A percentile compares a stretch with the other conserved stretches of the same genome.
These are phyloP conservation scores for Inosperma sp. DNA, from an alignment of 768 basidiomycete genomes.

Conservation along the genomic window DNA sequence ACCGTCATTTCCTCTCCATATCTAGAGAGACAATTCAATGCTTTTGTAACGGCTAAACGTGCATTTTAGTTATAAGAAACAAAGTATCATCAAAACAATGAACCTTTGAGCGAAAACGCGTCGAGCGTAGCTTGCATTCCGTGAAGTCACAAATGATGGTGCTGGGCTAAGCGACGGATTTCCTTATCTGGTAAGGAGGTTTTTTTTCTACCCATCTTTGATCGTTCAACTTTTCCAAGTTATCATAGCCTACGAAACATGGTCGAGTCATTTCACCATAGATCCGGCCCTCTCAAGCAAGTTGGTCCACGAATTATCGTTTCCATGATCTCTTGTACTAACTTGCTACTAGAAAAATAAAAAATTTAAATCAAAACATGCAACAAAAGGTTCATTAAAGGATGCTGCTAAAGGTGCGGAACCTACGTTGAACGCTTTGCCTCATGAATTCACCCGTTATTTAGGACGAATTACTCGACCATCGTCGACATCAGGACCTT, in stretches of 20 bases:
- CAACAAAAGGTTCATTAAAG: conserved; percentile 79
- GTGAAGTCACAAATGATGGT: neutral
- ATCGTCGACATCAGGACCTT: conserved; percentile 48
- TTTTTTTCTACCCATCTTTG: neutral
- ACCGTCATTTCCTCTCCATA: conserved; percentile 80
- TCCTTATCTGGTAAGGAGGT: conserved; percentile 8
- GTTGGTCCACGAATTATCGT: conserved; percentile 28
- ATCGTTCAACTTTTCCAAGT: neutral
- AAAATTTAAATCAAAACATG: conserved; percentile 85
- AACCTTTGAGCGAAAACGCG: conserved; percentile 51
- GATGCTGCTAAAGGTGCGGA: conserved; percentile 75
- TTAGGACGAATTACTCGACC: conserved; percentile 55
- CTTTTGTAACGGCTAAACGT: conserved; percentile 63
- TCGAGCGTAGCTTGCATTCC: conserved; percentile 69
- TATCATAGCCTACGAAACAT: conserved; percentile 19
- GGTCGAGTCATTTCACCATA: conserved; percentile 57
- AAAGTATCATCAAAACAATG: conserved; percentile 13
- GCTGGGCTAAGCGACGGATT: neutral
- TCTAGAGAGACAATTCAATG: conserved; percentile 69
- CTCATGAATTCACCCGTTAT: neutral
- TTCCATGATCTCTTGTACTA: neutral
- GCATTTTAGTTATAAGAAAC: conserved; percentile 15
- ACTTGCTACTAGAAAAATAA: conserved; percentile 69
- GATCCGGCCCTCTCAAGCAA: conserved; percentile 81
- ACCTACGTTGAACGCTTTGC: neutral